These are phyloP conservation scores for Globisporangium parvum DNA, from an alignment of 352 stramenopile species.

Conservation along the genomic window DNA sequence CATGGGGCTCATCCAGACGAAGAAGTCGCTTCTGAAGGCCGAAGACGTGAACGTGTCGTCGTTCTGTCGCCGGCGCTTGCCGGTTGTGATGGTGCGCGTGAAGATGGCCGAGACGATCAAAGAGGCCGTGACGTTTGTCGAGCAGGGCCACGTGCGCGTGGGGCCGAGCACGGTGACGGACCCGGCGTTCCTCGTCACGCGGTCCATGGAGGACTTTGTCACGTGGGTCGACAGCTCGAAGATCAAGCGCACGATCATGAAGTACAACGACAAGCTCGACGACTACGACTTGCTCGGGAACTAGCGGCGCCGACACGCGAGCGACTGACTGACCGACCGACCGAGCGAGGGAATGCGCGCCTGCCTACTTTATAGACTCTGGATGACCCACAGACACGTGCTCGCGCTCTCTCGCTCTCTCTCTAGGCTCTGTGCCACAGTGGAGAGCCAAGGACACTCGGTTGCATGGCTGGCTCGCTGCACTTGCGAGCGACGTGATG, in stretches of 20 bases:
- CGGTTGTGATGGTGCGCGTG: conserved; percentile 98
- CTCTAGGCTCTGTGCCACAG: no score
- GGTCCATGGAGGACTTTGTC: conserved; percentile 99
- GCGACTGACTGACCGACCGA: background rate
- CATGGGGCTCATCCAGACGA: conserved; percentile 96
- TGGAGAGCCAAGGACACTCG: no score
- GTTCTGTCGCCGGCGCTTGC: conserved; percentile 94
- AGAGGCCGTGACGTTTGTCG: conserved; percentile 96
- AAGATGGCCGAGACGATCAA: conserved; percentile 99
- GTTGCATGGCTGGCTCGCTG: no score
- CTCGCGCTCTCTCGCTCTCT: no score
- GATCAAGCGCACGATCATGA: conserved; percentile 96
- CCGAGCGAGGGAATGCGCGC: no score
- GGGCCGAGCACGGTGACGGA: conserved; percentile 91
- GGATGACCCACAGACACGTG: no score
- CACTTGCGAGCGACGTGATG: no score
- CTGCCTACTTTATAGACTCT: no score
- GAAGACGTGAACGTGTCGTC: conserved; percentile 95
- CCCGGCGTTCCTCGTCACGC: conserved; percentile 96
- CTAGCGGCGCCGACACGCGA: no score
- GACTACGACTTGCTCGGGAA: conserved; percentile 99
- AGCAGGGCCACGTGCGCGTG: conserved; percentile 96
- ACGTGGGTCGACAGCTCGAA: conserved; percentile 98
- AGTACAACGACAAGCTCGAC: conserved; percentile 99
- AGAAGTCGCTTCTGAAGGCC: conserved; percentile 95